Evolutionary conservation across 352 stramenopile genomes (phyloP).

Genomic region (Phytophthora multivora): DNA sequence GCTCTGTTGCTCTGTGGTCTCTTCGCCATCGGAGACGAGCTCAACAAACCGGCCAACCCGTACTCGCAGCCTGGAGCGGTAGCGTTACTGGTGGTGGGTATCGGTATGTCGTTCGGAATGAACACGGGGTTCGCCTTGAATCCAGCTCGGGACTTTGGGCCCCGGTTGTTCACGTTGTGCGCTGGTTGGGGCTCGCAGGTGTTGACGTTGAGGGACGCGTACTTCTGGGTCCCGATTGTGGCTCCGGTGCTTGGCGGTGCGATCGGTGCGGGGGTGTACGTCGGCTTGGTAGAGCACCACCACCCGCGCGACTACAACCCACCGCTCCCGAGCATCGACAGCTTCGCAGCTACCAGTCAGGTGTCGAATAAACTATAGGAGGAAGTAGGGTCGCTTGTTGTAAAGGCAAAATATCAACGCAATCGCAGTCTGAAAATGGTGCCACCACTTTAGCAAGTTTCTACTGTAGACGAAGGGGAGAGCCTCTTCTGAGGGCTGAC

Average conservation of each 20-base stretch:
- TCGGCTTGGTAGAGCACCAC: constrained; percentile 34
- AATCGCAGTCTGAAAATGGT: too few species aligned
- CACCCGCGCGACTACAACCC: constrained; percentile 31
- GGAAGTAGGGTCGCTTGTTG: not conserved
- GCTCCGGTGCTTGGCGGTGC: constrained; percentile 37
- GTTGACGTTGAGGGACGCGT: constrained; percentile 40
- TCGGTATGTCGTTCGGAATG: constrained; percentile 69
- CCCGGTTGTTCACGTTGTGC: constrained; percentile 39
- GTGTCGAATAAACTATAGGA: constrained; percentile 5
- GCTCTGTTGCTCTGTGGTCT: constrained; percentile 51
- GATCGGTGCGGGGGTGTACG: constrained; percentile 32
- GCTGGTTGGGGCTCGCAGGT: constrained; percentile 43
- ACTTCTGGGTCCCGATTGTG: constrained; percentile 65
- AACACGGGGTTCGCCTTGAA: constrained; percentile 75
- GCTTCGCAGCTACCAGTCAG: constrained; percentile 7
- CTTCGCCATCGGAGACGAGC: constrained; percentile 50
- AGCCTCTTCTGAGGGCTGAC: constrained; percentile 19
- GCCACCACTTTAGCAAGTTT: too few species aligned
- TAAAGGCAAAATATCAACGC: too few species aligned
- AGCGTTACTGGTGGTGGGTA: constrained; percentile 50
- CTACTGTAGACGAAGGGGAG: too few species aligned
- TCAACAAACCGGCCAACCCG: constrained; percentile 50
- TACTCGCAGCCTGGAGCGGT: constrained; percentile 44
- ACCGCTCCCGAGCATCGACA: constrained; percentile 4
- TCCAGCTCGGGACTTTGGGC: constrained; percentile 52